phyloP scores from a whole-genome alignment of 352 stramenopile species.

The Phytopythium chamaehyphon region DNA sequence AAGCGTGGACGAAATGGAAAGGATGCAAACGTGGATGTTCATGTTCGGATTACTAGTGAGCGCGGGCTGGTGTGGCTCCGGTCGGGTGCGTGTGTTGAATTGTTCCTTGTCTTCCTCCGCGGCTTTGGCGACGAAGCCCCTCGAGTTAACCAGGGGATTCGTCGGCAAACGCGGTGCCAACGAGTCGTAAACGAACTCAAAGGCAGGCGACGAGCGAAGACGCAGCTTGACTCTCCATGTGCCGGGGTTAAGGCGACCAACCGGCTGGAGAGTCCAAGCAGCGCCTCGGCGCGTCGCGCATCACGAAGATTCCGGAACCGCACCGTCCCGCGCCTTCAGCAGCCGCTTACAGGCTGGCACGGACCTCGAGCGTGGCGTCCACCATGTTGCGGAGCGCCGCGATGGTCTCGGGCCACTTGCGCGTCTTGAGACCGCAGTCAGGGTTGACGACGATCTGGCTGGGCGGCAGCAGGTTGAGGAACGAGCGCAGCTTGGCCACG shows the following conservation, averaged over 20 bases:
- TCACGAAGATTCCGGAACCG: background rate
- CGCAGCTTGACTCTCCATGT: background rate
- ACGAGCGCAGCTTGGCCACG: constrained; percentile 83
- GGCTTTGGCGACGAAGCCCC: background rate
- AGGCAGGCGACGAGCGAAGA: constrained; percentile 4
- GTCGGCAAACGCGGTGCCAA: constrained; percentile 1
- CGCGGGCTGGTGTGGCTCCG: background rate
- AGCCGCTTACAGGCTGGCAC: constrained; percentile 47
- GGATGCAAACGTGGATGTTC: too few relatives aligned
- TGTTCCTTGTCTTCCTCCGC: constrained; percentile 4
- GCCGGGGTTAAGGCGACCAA: constrained; percentile 5
- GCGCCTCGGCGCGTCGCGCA: constrained; percentile 4
- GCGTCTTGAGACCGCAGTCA: constrained; percentile 93
- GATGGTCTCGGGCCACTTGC: constrained; percentile 90
- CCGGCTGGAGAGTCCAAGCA: background rate
- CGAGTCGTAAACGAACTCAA: background rate
- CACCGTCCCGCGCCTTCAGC: too few relatives aligned
- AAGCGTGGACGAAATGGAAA: too few relatives aligned
- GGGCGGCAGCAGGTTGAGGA: constrained; percentile 74
- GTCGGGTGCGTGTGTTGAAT: background rate
- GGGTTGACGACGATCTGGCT: constrained; percentile 88
- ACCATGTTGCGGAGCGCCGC: constrained; percentile 89
- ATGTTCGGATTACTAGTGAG: too few relatives aligned
- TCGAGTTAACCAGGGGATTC: background rate
- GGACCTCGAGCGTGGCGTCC: constrained; percentile 68